A percentile compares a stretch with the other conserved stretches of the same genome.
Evolutionary conservation across 73 alveolate species (phyloP).

Genomic region (Paramecium biaurelia): DNA sequence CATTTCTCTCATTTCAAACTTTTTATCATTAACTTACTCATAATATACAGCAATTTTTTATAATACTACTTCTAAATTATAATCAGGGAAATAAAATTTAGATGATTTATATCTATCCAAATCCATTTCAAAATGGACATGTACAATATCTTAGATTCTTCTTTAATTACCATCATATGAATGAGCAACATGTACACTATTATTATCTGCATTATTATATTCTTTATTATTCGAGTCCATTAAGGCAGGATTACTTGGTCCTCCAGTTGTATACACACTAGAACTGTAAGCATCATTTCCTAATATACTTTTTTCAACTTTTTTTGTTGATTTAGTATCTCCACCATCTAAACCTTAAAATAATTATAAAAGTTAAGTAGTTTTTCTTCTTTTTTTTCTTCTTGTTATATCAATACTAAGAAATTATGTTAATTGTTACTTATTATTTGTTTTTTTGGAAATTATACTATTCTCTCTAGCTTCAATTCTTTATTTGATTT

Average conservation of each 20-base stretch:
- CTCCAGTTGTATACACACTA: background rate
- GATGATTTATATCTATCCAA: background rate
- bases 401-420: slow-evolving; percentile 5
- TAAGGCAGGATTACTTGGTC: background rate
- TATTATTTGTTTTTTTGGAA: background rate
- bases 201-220: background rate
- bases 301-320: background rate
- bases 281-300: background rate
- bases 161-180: background rate
- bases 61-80: background rate
- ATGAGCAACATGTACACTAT: background rate
- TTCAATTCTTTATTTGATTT: background rate
- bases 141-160: slow-evolving; percentile 5
- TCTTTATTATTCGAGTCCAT: background rate
- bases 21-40: background rate
- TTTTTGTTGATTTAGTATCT: slow-evolving; percentile 11
- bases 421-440: background rate
- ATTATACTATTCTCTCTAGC: slow-evolving; percentile 40
- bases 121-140: background rate
- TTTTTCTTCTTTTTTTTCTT: background rate
- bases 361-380: background rate
- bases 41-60: background rate
- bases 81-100: background rate
- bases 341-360: background rate
- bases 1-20: slow-evolving; percentile 11